Conservation (phyloP, 371 early-diverging fungal genomes). For the Apophysomyces elegans region DNA sequence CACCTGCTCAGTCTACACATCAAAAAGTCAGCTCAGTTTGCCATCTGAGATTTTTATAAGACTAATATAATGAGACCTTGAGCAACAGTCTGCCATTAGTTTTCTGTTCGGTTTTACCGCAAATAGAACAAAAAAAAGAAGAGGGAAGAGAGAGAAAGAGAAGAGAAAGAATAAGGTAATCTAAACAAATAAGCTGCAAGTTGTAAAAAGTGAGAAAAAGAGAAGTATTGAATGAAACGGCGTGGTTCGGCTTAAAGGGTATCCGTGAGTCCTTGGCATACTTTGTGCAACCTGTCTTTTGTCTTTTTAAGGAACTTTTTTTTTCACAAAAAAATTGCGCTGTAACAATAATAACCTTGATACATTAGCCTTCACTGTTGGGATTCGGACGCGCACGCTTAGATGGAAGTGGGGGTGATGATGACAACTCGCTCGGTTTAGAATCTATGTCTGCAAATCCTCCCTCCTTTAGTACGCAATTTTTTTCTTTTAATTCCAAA, state of each 20-base stretch:
- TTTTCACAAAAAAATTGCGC: background rate
- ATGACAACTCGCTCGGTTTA: too few species aligned
- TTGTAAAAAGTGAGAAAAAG: conserved; percentile 6
- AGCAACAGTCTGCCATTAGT: background rate
- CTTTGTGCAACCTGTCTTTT: conserved; percentile 6
- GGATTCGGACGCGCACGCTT: background rate
- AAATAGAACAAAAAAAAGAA: background rate
- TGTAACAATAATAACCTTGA: background rate
- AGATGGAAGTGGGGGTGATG: conserved; percentile 3
- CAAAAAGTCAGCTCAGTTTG: background rate
- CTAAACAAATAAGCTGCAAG: conserved; percentile 8
- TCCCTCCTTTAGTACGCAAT: background rate
- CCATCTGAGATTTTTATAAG: background rate
- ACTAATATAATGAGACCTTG: background rate
- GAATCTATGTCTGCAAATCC: too few species aligned
- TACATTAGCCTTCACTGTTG: background rate
- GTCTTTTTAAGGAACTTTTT: conserved; percentile 11
- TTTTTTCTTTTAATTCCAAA: background rate
- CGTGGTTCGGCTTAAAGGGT: conserved; percentile 12
- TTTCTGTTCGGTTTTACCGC: background rate
- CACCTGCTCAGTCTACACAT: conserved; percentile 46
- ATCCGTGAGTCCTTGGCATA: conserved; percentile 12
- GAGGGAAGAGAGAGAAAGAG: background rate
- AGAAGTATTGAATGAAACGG: conserved; percentile 5
- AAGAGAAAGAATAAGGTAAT: background rate